A percentile compares a stretch with the other conserved stretches of the same genome.
phyloP scores from a whole-genome alignment of 2,329 filamentous ascomycete genomes.

The Pseudocercospora macadamiae region DNA sequence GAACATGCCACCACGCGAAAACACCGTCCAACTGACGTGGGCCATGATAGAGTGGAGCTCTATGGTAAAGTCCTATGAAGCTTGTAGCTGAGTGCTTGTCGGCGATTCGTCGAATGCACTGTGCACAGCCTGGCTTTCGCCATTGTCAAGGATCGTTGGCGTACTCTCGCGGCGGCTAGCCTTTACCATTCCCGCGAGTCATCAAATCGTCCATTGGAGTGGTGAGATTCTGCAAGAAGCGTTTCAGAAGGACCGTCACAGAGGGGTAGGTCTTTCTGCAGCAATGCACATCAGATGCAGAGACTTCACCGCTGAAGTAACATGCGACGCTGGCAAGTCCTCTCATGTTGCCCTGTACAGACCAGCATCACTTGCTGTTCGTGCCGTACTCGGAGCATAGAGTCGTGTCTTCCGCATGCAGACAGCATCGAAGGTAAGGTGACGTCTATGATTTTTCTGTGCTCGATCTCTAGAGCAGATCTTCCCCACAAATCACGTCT shows the following conservation, averaged over 20 bases:
- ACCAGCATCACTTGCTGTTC: not conserved
- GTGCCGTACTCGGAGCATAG: not conserved
- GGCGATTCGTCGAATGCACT: slow-evolving; percentile 14
- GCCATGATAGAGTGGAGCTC: slow-evolving; percentile 19
- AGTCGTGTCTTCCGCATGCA: too few species aligned
- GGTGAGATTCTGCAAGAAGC: not conserved
- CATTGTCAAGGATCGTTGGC: slow-evolving; percentile 11
- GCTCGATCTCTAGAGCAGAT: slow-evolving; percentile 13
- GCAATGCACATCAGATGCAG: not conserved
- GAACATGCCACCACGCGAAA: slow-evolving; percentile 7
- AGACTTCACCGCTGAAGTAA: not conserved
- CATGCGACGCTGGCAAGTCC: too few species aligned
- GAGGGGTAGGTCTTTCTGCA: not conserved
- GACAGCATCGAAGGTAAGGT: not conserved
- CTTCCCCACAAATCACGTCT: slow-evolving; percentile 15
- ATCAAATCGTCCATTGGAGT: not conserved
- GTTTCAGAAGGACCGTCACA: not conserved
- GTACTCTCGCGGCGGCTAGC: slow-evolving; percentile 5
- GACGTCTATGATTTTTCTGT: slow-evolving; percentile 17
- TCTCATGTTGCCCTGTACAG: not conserved
- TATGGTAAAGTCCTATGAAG: slow-evolving; percentile 14
- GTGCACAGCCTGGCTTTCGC: slow-evolving; percentile 20
- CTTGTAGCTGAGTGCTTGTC: slow-evolving; percentile 12
- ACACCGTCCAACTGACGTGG: slow-evolving; percentile 21
- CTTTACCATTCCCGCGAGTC: slow-evolving; percentile 5